Percentiles rank a stretch among this genome's conserved stretches.
These are phyloP conservation scores for Cornus controversa DNA, from an alignment of 148 eudicot genomes.

Conservation along the genomic window DNA sequence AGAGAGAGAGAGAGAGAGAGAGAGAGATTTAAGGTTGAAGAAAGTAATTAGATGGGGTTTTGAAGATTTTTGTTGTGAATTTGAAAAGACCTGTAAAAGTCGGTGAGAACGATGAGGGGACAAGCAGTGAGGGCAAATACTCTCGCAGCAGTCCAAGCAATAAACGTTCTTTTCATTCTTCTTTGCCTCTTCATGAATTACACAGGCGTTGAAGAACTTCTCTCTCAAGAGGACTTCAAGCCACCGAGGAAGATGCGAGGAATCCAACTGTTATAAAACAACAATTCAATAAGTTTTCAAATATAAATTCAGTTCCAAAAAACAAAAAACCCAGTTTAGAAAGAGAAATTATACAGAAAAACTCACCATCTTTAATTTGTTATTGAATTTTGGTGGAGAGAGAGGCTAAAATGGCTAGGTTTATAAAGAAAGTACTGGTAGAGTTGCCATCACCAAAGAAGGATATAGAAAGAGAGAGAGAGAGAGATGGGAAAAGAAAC, in stretches of 20 bases:
- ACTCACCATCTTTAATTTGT: neutral
- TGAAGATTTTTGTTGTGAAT: neutral
- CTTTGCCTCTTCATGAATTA: conserved; percentile 41
- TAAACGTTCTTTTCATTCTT: conserved; percentile 56
- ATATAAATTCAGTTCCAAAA: neutral
- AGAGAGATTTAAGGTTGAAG: neutral
- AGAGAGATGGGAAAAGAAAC: conserved; percentile 18
- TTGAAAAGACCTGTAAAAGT: conserved; percentile 38
- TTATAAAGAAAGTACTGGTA: neutral
- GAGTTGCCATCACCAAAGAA: neutral
- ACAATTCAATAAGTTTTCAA: neutral
- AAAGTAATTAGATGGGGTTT: neutral
- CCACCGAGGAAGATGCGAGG: conserved; percentile 38
- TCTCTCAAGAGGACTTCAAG: conserved; percentile 33
- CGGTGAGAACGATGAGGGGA: conserved; percentile 44
- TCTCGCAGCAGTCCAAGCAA: conserved; percentile 54
- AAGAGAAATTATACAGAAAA: neutral
- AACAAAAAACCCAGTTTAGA: no score
- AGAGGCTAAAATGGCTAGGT: neutral
- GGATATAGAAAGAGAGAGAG: conserved; percentile 2
- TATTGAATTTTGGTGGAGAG: neutral
- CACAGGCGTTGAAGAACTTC: conserved; percentile 49
- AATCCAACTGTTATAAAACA: conserved; percentile 21
- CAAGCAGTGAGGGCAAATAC: conserved; percentile 49
- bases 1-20: neutral